Percentiles rank a stretch among this genome's conserved stretches.
phyloP scores from a whole-genome alignment of 257 asterid species.

The Solanum paucissectum region DNA sequence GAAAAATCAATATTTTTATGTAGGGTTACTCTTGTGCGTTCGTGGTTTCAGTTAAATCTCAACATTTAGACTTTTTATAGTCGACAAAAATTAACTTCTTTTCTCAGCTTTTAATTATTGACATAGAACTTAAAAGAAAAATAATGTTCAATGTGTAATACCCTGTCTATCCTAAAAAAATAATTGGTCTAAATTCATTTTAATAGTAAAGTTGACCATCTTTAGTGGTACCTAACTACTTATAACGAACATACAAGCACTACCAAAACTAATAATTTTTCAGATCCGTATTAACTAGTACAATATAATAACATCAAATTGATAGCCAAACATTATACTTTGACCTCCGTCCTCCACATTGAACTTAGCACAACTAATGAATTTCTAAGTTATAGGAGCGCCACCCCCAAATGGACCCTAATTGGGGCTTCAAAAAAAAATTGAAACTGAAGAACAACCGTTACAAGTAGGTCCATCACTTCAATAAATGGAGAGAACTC shows the following conservation, averaged over 20 bases:
- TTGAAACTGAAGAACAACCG: background rate
- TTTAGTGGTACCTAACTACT: background rate
- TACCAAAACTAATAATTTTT: background rate
- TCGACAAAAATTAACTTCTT: background rate
- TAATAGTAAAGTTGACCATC: background rate
- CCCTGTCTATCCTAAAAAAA: background rate
- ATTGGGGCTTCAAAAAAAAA: background rate
- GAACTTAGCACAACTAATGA: background rate
- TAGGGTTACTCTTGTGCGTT: background rate
- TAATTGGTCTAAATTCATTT: background rate
- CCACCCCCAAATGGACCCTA: background rate
- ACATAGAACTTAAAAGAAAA: background rate
- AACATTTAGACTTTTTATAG: background rate
- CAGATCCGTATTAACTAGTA: background rate
- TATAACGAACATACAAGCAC: background rate
- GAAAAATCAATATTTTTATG: background rate
- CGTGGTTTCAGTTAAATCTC: background rate
- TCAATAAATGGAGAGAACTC: background rate
- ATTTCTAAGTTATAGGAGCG: background rate
- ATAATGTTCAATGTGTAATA: background rate
- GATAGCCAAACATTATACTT: too few species aligned
- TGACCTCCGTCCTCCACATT: background rate
- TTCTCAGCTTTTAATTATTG: background rate
- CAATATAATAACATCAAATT: background rate
- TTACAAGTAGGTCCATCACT: background rate